These are phyloP conservation scores for Populus hybrid DNA, from an alignment of 441 rosid genomes.

Conservation along the genomic window DNA sequence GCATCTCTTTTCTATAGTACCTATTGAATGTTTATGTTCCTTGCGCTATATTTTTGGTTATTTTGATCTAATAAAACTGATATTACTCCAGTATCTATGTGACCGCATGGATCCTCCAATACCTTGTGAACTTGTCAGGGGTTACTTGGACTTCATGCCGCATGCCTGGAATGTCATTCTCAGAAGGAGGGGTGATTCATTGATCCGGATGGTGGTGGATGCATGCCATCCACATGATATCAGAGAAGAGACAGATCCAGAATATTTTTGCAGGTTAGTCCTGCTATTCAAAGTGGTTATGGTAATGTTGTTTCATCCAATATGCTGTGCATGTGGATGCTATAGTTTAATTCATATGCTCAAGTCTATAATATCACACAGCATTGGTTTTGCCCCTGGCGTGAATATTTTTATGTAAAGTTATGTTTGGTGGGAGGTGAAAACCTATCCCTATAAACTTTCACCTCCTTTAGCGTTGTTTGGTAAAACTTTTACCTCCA, in stretches of 20 bases:
- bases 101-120: conserved; percentile 93
- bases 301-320: conserved; percentile 4
- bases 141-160: conserved; percentile 84
- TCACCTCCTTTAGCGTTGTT: not conserved
- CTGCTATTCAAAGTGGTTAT: conserved; percentile 6
- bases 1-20: not conserved
- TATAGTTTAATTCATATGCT: not conserved
- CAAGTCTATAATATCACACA: not conserved
- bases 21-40: conserved; percentile 12
- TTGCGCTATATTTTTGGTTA: not conserved
- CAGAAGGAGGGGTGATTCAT: conserved; percentile 53
- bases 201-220: conserved; percentile 85
- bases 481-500: not conserved
- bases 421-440: not conserved
- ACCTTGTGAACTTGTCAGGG: conserved; percentile 97
- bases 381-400: not conserved
- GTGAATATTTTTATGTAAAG: not conserved
- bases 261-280: conserved; percentile 71
- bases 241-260: conserved; percentile 82
- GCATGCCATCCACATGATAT: conserved; percentile 87
- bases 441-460: too few species aligned
- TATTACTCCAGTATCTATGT: conserved; percentile 68
- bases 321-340: conserved; percentile 1
- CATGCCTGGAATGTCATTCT: conserved; percentile 92
- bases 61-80: conserved; percentile 18